Percentiles rank a stretch among this genome's conserved stretches.
These are phyloP conservation scores for Leccinum subgranulosum DNA, from an alignment of 768 basidiomycete species.

Conservation along the genomic window DNA sequence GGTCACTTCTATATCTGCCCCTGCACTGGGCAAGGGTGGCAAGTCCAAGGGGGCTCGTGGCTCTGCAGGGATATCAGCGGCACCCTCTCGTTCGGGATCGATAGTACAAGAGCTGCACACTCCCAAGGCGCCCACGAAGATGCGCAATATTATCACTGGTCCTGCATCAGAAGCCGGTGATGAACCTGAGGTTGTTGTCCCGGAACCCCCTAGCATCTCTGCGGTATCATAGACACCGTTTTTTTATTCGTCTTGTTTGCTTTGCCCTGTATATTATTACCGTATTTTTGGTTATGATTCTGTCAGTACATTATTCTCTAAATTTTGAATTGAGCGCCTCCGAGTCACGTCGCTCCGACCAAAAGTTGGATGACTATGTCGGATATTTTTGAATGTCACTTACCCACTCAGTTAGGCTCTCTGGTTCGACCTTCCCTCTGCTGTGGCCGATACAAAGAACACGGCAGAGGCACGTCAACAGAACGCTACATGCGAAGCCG, in stretches of 20 bases:
- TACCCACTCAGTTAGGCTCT: neutral
- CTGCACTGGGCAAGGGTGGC: constrained; percentile 35
- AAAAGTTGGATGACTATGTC: too few relatives aligned
- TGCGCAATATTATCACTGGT: constrained; percentile 57
- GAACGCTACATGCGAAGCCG: neutral
- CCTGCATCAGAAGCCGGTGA: constrained; percentile 49
- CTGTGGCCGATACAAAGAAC: neutral
- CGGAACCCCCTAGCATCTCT: constrained; percentile 19
- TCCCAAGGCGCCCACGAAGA: constrained; percentile 58
- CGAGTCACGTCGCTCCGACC: neutral
- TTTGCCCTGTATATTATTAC: constrained; percentile 13
- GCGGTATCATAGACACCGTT: constrained; percentile 14
- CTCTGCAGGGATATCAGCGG: constrained; percentile 45
- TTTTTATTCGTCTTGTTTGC: constrained; percentile 5
- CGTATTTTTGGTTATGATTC: constrained; percentile 9
- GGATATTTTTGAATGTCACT: neutral
- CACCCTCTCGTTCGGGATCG: constrained; percentile 58
- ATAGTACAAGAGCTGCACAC: constrained; percentile 44
- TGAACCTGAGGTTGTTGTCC: constrained; percentile 41
- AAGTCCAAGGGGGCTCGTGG: constrained; percentile 38
- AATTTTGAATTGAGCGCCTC: neutral
- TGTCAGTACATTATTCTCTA: neutral
- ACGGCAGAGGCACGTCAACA: neutral
- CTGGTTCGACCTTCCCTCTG: neutral
- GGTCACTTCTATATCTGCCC: constrained; percentile 46